Conservation (phyloP, 1,284 basidiomycete genomes). For the Schizopora paradoxa region DNA sequence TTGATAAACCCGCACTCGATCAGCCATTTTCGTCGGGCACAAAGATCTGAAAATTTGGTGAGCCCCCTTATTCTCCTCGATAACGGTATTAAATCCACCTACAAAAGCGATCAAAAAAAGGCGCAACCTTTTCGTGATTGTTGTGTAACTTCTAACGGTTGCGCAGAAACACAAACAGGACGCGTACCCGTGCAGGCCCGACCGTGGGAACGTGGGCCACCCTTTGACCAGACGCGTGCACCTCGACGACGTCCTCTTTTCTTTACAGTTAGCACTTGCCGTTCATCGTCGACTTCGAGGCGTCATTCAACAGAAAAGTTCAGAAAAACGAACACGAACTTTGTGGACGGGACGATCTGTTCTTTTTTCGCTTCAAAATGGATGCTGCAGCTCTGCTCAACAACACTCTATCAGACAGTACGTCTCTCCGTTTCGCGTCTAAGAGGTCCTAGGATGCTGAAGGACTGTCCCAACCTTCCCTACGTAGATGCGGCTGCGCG, state of each 20-base stretch:
- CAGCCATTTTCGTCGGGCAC: slow-evolving; percentile 27
- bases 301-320: too few relatives aligned
- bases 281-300: too few relatives aligned
- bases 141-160: background rate
- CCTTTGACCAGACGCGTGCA: slow-evolving; percentile 4
- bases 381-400: slow-evolving; percentile 85
- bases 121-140: background rate
- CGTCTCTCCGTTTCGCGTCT: slow-evolving; percentile 26
- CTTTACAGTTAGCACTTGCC: too few relatives aligned
- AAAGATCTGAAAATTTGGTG: too few relatives aligned
- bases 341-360: too few relatives aligned
- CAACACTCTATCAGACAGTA: slow-evolving; percentile 87
- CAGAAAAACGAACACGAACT: too few relatives aligned
- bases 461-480: slow-evolving; percentile 28
- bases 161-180: background rate
- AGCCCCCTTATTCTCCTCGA: too few relatives aligned
- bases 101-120: background rate
- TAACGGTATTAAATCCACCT: too few relatives aligned
- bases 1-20: slow-evolving; percentile 27
- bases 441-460: slow-evolving; percentile 1
- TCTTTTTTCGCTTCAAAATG: too few relatives aligned
- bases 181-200: background rate
- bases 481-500: slow-evolving; percentile 74
- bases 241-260: slow-evolving; percentile 9
- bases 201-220: background rate